These are phyloP conservation scores for Globisporangium sylvaticum DNA, from an alignment of 352 stramenopile genomes.

Conservation along the genomic window DNA sequence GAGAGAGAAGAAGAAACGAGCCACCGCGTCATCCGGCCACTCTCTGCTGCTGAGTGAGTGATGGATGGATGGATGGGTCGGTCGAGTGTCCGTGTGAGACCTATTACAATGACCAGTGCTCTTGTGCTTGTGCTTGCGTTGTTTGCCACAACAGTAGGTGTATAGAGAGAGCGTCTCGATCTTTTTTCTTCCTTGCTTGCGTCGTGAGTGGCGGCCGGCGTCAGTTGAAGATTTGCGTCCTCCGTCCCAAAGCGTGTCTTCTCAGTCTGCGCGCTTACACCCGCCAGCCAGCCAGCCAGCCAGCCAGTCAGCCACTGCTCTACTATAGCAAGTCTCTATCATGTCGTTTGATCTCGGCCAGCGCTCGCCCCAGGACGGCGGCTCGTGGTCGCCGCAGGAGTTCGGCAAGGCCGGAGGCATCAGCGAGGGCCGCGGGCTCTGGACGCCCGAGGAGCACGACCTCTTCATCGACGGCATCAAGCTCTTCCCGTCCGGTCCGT, in stretches of 20 bases:
- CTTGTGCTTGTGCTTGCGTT: not conserved
- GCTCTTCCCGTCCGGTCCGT: constrained; percentile 67
- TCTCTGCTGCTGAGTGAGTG: not conserved
- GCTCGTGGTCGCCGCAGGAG: constrained; percentile 16
- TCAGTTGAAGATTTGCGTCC: constrained; percentile 63
- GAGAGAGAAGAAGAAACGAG: constrained; percentile 3
- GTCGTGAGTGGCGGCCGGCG: constrained; percentile 6
- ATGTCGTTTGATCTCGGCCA: constrained; percentile 22
- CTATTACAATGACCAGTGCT: not conserved
- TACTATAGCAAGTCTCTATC: not conserved
- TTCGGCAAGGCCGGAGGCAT: constrained; percentile 19
- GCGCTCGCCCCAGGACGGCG: constrained; percentile 11
- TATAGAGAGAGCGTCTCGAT: constrained; percentile 7
- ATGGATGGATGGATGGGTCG: not conserved
- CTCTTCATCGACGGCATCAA: constrained; percentile 77
- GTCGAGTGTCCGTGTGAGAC: not conserved
- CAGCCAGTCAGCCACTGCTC: not conserved
- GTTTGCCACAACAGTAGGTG: not conserved
- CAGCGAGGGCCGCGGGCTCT: constrained; percentile 58
- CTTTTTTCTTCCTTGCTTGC: not conserved
- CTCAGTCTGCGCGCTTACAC: not conserved
- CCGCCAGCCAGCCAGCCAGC: not conserved
- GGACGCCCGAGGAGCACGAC: constrained; percentile 68
- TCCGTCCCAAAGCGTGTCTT: constrained; percentile 19
- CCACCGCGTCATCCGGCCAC: not conserved